Conservation (phyloP, 164 flowering plant species). For the Cinnamomum chago region DNA sequence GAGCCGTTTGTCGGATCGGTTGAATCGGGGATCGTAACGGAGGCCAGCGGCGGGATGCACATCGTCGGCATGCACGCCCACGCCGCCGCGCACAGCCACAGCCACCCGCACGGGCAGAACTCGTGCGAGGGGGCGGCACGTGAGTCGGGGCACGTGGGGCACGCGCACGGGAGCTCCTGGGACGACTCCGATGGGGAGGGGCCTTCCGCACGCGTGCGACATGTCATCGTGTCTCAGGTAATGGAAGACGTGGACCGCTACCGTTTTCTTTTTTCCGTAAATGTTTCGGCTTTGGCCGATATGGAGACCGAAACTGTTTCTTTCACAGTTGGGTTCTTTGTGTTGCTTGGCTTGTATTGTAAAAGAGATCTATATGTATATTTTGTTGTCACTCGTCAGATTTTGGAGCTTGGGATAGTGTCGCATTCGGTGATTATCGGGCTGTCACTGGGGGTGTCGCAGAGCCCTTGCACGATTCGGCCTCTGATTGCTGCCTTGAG, state of each 20-base stretch:
- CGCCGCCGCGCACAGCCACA: slow-evolving; percentile 90
- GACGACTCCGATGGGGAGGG: slow-evolving; percentile 33
- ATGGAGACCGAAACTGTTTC: background rate
- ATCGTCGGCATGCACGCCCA: slow-evolving; percentile 95
- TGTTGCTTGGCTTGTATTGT: background rate
- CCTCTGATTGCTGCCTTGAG: slow-evolving; percentile 83
- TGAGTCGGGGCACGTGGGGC: slow-evolving; percentile 20
- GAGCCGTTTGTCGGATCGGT: slow-evolving; percentile 12
- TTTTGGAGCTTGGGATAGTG: slow-evolving; percentile 87
- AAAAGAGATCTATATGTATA: no score
- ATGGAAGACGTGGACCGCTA: background rate
- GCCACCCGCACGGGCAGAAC: slow-evolving; percentile 51
- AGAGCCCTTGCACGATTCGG: slow-evolving; percentile 83
- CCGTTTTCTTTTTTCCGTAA: no score
- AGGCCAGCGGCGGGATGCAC: slow-evolving; percentile 79
- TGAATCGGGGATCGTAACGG: slow-evolving; percentile 21
- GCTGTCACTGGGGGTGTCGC: slow-evolving; percentile 85
- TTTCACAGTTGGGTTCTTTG: background rate
- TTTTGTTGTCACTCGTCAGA: slow-evolving; percentile 31
- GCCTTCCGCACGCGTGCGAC: slow-evolving; percentile 36
- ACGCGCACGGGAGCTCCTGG: slow-evolving; percentile 34
- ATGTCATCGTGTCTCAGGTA: slow-evolving; percentile 95
- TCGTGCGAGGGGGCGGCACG: slow-evolving; percentile 36
- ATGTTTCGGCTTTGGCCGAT: background rate
- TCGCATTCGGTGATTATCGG: slow-evolving; percentile 92